Base-by-base conservation (phyloP, 441 rosid species). In the Breynia disticha region DNA sequence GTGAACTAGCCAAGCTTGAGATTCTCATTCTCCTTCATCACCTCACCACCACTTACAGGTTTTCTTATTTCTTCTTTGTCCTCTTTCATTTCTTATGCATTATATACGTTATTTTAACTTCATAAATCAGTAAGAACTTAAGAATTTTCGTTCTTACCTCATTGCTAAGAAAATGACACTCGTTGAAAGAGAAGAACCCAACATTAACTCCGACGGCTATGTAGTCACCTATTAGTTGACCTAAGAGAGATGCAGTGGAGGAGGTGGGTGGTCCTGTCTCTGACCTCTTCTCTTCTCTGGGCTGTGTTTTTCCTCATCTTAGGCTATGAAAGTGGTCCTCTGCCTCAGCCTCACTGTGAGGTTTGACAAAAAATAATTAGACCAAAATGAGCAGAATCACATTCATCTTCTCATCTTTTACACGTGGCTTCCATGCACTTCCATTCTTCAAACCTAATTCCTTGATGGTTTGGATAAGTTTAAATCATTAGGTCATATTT, bases 1-100 rank as follows among this genome's bases (percentile, higher is more conserved):
- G 81, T 68, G 96, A 90, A 68, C 72, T 90, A 71, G 95, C 96
- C 49, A 90, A 85, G 77, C 93, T 90, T 54, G 98, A 90, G 74
- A 87, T 87, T 76, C 81, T 83, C 20, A 71, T 90, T 56, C 79
- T 90, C 48, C 87, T 90, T 5, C 98, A 90, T 72, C 95, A 90
- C 51, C 90, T 90, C 71, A 79, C 88, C 48, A 65, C 77, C 56
- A 63, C 74, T 51, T 80, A 77, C 78, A 87, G 93, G 98, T 87
- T 16, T 5, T 17, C 17, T 18, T 11, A 45, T 14, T 16, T 48
- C 49, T 41, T 18, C 45, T 2, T 13, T 21, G 5, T 10, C 6
- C 2, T 11, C 39, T 38, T 17, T n/a, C n/a, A n/a, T n/a, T n/a
- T 12, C 11, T 16, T 19, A 19, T 19, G 3, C 20, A 47, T 19